Conservation (phyloP, 2,329 filamentous ascomycete species). For the Ophiocordyceps australis region DNA sequence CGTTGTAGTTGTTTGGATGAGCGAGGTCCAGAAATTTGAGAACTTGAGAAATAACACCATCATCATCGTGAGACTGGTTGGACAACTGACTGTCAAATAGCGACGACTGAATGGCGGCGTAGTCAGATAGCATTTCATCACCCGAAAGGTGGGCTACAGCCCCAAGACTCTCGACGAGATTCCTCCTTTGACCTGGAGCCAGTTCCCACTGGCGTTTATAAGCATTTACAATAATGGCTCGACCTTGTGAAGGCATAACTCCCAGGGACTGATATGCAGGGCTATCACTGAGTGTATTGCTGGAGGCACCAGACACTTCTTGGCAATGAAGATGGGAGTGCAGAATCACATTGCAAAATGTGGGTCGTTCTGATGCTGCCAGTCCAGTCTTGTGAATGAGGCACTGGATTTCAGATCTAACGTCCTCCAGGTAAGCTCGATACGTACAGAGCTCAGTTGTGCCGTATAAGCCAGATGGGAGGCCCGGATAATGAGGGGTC, state of each 20-base stretch:
- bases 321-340: slow-evolving; percentile 12
- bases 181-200: slow-evolving; percentile 10
- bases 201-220: slow-evolving; percentile 21
- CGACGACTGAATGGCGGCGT: slow-evolving; percentile 18
- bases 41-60: slow-evolving; percentile 13
- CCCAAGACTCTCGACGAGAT: slow-evolving; percentile 14
- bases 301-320: slow-evolving; percentile 10
- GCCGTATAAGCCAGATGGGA: slow-evolving; percentile 12
- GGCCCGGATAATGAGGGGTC: slow-evolving; percentile 15
- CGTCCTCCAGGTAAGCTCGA: slow-evolving; percentile 29
- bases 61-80: slow-evolving; percentile 8
- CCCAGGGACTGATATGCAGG: slow-evolving; percentile 17
- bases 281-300: slow-evolving; percentile 11
- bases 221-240: slow-evolving; percentile 17
- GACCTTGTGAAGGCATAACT: slow-evolving; percentile 15
- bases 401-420: slow-evolving; percentile 27
- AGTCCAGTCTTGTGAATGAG: slow-evolving; percentile 17
- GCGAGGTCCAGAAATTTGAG: slow-evolving; percentile 14
- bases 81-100: slow-evolving; percentile 18
- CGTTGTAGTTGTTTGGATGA: slow-evolving; percentile 16
- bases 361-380: slow-evolving; percentile 9
- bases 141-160: slow-evolving; percentile 15
- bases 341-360: slow-evolving; percentile 12
- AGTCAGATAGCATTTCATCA: slow-evolving; percentile 16
- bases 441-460: slow-evolving; percentile 19